Evolutionary conservation across 2,329 filamentous ascomycete species (phyloP).

Genomic region (Hypoxylon sp.): DNA sequence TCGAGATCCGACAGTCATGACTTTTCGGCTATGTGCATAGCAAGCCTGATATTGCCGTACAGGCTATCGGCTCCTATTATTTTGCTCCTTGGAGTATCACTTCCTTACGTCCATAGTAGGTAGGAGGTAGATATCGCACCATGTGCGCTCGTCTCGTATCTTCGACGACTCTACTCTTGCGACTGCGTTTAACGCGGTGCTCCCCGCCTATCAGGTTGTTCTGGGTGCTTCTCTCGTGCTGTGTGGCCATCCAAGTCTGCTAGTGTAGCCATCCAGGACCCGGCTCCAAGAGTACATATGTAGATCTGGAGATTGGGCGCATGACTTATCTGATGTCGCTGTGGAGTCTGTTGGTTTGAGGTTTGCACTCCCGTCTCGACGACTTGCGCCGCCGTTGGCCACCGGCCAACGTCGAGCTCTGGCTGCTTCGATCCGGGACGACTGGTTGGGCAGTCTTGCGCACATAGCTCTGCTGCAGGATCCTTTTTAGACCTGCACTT

Average conservation of each 20-base stretch:
- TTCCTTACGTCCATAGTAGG: too few relatives aligned
- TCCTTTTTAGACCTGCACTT: background rate
- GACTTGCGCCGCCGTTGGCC: slow-evolving; percentile 10
- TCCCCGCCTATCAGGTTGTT: slow-evolving; percentile 25
- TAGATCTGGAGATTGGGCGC: slow-evolving; percentile 29
- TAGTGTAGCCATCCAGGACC: slow-evolving; percentile 18
- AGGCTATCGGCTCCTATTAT: slow-evolving; percentile 9
- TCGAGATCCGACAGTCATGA: slow-evolving; percentile 3
- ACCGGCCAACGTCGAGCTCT: slow-evolving; percentile 8
- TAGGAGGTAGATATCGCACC: background rate
- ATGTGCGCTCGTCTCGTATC: slow-evolving; percentile 12
- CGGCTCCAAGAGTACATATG: slow-evolving; percentile 6
- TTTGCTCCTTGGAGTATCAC: slow-evolving; percentile 6
- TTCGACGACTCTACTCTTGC: slow-evolving; percentile 21
- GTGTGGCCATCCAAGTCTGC: slow-evolving; percentile 16
- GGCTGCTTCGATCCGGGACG: slow-evolving; percentile 18
- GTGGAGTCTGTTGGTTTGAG: slow-evolving; percentile 27
- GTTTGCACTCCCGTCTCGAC: slow-evolving; percentile 12
- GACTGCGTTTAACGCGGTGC: slow-evolving; percentile 31
- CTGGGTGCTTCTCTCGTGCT: background rate
- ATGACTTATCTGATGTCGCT: slow-evolving; percentile 25
- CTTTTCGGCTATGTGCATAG: slow-evolving; percentile 21
- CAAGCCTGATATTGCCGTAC: slow-evolving; percentile 17
- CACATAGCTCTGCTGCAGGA: slow-evolving; percentile 5
- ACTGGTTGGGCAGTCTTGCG: slow-evolving; percentile 15